Evolutionary conservation across 805 yeast genomes (phyloP), one percentile per base, ranked within the genome.

Genomic region (Helenozyma baotianmanensis): DNA sequence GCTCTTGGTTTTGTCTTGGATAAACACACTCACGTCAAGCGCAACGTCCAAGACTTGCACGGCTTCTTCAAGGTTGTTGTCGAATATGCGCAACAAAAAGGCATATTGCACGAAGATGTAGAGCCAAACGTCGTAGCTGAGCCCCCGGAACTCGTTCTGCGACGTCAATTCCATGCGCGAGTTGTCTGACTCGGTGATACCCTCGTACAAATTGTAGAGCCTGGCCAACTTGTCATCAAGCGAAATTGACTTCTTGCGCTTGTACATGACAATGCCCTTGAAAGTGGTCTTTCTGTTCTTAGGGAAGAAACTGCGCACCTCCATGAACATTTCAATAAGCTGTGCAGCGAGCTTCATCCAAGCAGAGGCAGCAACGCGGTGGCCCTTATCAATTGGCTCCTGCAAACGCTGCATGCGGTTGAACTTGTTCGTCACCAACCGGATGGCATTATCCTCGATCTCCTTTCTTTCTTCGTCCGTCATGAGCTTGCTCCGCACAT

Each of bases 301-400:
- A 1, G 89, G 83, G 50, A 85, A 89, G 43, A 92, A 85, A 47
- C 78, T 78, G 40, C 80, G 72, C 9, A 85, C 87, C 35, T 80
- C 74, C 16, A 83, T 76, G 52, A 92, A 89, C 39, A 84, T 76
- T 50, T 88, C 95, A 25, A 90, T 77, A 31, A 92, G 68, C 44
- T 83, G 95, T 2, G 85, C 74, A 0, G 90, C 96, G 4, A 79
- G 64, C 39, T 86, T 85, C 43, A 85, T 71, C 97, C 97, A 92
- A 2, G 85, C 74, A 6, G 72, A 66, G 2, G 78, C 71, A 0
- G 92, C 83, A n/a, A 76, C 77, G 11, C 56, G 60, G 41, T 80
- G 81, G 11, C 59, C 53, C 14, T 42, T 40, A 19, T 43, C 43
- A 5, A 60, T 52, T 9, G 62, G 55, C 7, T 53, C 62, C 37